phyloP scores from a whole-genome alignment of 176 grass and related monocot species.

The Rhynchospora tenuis region DNA sequence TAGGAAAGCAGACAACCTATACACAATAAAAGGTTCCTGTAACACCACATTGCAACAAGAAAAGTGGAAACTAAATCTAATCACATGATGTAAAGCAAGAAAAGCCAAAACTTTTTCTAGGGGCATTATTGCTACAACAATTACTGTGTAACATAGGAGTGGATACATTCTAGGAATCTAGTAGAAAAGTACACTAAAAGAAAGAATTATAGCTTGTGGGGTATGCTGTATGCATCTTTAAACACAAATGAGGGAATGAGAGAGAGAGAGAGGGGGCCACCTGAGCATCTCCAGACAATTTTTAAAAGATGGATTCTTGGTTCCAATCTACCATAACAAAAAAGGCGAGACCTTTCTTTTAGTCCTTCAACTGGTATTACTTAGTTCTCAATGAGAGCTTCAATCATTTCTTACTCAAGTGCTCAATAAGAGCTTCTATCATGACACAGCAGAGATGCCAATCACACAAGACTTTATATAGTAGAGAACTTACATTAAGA shows the following conservation, averaged over 20 bases:
- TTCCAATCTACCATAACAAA: conserved; percentile 8
- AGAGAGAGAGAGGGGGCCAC: not conserved
- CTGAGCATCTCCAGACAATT: not conserved
- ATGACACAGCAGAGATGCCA: not conserved
- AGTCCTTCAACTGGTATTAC: not conserved
- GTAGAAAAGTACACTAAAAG: conserved; percentile 11
- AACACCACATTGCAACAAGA: not conserved
- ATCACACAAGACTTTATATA: not conserved
- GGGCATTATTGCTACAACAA: conserved; percentile 3
- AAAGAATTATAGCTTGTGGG: conserved; percentile 16
- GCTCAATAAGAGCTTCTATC: not conserved
- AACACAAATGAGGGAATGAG: not conserved
- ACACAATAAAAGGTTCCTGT: not conserved
- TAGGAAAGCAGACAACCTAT: not conserved
- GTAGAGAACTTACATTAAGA: not conserved
- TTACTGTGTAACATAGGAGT: conserved; percentile 8
- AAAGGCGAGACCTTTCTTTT: not conserved
- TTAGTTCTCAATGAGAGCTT: not conserved
- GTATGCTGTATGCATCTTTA: not conserved
- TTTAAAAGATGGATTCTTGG: not conserved
- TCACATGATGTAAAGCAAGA: conserved; percentile 16
- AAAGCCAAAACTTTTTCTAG: not conserved
- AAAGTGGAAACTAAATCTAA: not conserved
- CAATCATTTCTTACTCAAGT: no score
- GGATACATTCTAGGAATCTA: conserved; percentile 15